These are phyloP conservation scores for Pichia gijzeniarum DNA, from an alignment of 805 yeast genomes.

Conservation along the genomic window DNA sequence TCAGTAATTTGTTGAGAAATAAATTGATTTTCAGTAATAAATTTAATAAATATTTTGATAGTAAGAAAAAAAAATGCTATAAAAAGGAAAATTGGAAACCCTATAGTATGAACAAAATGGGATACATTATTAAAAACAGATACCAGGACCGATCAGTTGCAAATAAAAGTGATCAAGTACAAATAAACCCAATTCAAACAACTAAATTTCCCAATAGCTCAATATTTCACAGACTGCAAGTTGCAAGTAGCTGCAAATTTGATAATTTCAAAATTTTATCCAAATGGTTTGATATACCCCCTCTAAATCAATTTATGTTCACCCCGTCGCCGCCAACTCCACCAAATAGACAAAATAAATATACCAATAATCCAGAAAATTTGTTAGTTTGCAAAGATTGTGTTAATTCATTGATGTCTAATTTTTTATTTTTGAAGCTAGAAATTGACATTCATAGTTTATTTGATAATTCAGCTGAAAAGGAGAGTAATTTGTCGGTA, in stretches of 20 bases:
- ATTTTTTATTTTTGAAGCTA: slow-evolving; percentile 26
- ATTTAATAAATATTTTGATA: slow-evolving; percentile 22
- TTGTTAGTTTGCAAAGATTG: slow-evolving; percentile 27
- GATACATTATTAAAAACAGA: slow-evolving; percentile 15
- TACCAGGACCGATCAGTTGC: slow-evolving; percentile 11
- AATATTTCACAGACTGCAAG: slow-evolving; percentile 23
- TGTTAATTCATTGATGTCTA: slow-evolving; percentile 24
- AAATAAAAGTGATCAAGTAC: slow-evolving; percentile 3
- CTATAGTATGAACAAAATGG: slow-evolving; percentile 25
- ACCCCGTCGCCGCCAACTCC: slow-evolving; percentile 33
- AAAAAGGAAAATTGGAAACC: slow-evolving; percentile 24
- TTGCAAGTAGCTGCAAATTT: slow-evolving; percentile 23
- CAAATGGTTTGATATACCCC: slow-evolving; percentile 33
- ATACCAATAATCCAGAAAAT: slow-evolving; percentile 29
- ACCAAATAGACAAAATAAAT: slow-evolving; percentile 20
- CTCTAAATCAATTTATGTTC: slow-evolving; percentile 29
- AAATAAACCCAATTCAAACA: slow-evolving; percentile 11
- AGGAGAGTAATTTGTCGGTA: not conserved
- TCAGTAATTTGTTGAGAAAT: slow-evolving; percentile 26
- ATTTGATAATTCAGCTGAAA: not conserved
- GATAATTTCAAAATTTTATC: slow-evolving; percentile 24
- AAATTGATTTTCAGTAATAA: slow-evolving; percentile 23
- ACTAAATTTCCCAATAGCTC: slow-evolving; percentile 29
- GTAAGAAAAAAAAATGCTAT: slow-evolving; percentile 14
- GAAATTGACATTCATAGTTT: slow-evolving; percentile 27